phyloP scores from a whole-genome alignment of 2,329 filamentous ascomycete species.

The Scopulariopsis brevicaulis region DNA sequence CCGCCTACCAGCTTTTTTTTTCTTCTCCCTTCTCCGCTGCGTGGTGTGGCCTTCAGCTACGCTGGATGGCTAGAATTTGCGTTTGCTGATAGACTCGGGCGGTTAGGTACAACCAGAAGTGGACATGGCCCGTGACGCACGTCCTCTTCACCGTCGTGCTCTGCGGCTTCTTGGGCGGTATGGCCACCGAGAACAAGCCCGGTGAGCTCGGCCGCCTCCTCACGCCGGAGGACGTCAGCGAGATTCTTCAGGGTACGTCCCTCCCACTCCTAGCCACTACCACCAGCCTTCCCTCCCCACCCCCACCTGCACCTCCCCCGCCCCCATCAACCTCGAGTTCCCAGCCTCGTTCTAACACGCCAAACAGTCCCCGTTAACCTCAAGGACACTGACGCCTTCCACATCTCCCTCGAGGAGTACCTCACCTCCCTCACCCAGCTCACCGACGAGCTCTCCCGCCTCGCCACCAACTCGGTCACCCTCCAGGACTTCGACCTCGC shows the following conservation, averaged over 20 bases:
- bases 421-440: slow-evolving; percentile 77
- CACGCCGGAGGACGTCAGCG: slow-evolving; percentile 79
- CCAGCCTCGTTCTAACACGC: not conserved
- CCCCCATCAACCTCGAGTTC: not conserved
- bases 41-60: not conserved
- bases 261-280: not conserved
- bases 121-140: slow-evolving; percentile 76
- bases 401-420: slow-evolving; percentile 95
- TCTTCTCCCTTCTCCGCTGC: not conserved
- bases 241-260: slow-evolving; percentile 56
- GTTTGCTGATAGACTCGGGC: not conserved
- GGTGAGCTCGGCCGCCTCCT: slow-evolving; percentile 55
- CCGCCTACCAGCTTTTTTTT: not conserved
- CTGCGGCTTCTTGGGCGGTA: slow-evolving; percentile 69
- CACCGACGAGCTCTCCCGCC: slow-evolving; percentile 79
- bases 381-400: slow-evolving; percentile 82
- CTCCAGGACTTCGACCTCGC: slow-evolving; percentile 80
- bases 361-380: slow-evolving; percentile 73
- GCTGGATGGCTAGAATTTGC: not conserved
- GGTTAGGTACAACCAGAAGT: slow-evolving; percentile 65
- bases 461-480: slow-evolving; percentile 91
- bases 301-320: not conserved
- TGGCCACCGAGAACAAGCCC: slow-evolving; percentile 38
- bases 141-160: slow-evolving; percentile 49
- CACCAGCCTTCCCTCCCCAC: not conserved